These are phyloP conservation scores for Silene uniflora DNA, from an alignment of 148 eudicot genomes.

Conservation along the genomic window DNA sequence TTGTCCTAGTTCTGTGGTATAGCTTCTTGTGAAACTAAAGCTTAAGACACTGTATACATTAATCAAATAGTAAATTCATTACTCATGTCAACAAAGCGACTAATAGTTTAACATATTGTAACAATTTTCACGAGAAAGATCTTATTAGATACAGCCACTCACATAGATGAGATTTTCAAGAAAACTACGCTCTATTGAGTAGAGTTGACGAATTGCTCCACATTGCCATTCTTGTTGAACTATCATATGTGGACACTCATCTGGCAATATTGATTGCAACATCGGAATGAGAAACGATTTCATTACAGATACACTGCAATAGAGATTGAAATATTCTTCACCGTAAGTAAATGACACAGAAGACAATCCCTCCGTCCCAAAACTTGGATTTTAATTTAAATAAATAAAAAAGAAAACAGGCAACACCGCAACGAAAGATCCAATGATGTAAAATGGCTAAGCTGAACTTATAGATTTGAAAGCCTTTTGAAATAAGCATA, in stretches of 20 bases:
- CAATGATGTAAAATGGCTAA: background rate
- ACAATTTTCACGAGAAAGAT: background rate
- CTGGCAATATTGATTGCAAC: slow-evolving; percentile 81
- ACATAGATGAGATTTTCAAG: slow-evolving; percentile 68
- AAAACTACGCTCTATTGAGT: slow-evolving; percentile 49
- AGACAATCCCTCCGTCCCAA: background rate
- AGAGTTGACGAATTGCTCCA: slow-evolving; percentile 41
- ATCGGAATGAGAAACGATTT: slow-evolving; percentile 61
- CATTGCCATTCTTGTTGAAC: slow-evolving; percentile 42
- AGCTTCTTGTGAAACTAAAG: no score
- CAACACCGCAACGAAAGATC: slow-evolving; percentile 1
- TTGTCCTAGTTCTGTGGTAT: no score
- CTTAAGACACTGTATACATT: no score
- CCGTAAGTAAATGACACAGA: slow-evolving; percentile 2
- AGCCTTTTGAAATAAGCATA: background rate
- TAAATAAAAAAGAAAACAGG: background rate
- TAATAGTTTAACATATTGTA: background rate
- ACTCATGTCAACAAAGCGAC: background rate
- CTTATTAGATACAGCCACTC: slow-evolving; percentile 30
- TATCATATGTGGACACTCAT: slow-evolving; percentile 43
- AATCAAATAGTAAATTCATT: no score
- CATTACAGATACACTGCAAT: slow-evolving; percentile 74
- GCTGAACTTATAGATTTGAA: background rate
- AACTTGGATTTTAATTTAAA: background rate
- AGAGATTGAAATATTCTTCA: slow-evolving; percentile 9